Evolutionary conservation across 495 filamentous ascomycete species (phyloP).

Genomic region (Penicillium lividum): DNA sequence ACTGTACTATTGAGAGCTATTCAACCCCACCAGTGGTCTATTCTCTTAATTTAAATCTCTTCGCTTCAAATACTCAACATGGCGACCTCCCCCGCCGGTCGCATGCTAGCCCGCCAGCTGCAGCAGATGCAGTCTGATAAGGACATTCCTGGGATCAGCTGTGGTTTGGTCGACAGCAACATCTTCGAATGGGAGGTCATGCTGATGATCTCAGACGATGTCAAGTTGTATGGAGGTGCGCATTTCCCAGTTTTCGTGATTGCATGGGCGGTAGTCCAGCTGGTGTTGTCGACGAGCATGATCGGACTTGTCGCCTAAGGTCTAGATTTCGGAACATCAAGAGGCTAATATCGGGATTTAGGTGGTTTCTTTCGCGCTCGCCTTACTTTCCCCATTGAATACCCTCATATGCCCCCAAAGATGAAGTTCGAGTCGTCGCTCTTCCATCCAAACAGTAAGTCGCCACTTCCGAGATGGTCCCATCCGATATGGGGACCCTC

Average conservation of each 20-base stretch:
- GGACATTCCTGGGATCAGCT: constrained; percentile 91
- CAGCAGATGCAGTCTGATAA: constrained; percentile 91
- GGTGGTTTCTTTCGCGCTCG: constrained; percentile 87
- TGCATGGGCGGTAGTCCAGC: not conserved
- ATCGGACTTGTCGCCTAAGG: not conserved
- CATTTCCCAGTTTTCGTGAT: constrained; percentile 2
- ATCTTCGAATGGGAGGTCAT: constrained; percentile 99
- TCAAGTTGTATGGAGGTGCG: constrained; percentile 90
- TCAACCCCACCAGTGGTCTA: not conserved
- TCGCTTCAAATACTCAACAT: constrained; percentile 29
- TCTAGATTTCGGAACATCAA: not conserved
- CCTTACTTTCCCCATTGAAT: constrained; percentile 76
- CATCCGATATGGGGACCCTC: not conserved
- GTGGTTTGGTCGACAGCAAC: constrained; percentile 81
- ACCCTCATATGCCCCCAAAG: constrained; percentile 87
- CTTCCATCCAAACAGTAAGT: constrained; percentile 88
- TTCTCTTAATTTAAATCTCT: not conserved
- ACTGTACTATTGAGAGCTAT: too few species aligned
- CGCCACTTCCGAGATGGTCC: not conserved
- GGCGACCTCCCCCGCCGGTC: constrained; percentile 61
- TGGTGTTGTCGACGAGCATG: not conserved
- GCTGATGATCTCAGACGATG: constrained; percentile 97
- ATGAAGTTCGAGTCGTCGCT: constrained; percentile 87
- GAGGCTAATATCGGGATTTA: constrained; percentile 30
- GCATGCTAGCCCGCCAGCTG: constrained; percentile 79